Conservation (phyloP, 139 green algal genomes). For the Coelastrella sp. region DNA sequence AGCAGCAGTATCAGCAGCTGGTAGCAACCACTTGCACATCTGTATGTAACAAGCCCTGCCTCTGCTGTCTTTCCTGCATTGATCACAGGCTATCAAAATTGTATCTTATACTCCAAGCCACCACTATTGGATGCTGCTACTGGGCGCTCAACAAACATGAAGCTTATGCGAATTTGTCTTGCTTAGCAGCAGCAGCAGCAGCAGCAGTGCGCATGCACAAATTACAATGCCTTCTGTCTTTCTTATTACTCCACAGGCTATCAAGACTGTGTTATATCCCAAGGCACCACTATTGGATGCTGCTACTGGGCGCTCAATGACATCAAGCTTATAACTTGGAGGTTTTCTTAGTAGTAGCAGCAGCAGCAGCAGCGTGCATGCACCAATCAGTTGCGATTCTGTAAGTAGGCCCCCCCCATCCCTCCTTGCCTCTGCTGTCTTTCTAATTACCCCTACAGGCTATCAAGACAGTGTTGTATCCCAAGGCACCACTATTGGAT, state of each 20-base stretch:
- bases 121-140: conserved; percentile 80
- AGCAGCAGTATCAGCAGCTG: too few species aligned
- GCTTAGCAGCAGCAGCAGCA: too few species aligned
- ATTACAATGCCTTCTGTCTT: conserved; percentile 36
- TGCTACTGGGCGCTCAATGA: conserved; percentile 64
- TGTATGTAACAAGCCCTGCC: too few species aligned
- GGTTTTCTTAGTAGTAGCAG: too few species aligned
- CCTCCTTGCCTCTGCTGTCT: neutral
- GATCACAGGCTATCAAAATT: conserved; percentile 43
- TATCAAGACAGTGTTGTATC: conserved; percentile 80
- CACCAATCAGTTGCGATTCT: too few species aligned
- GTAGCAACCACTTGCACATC: too few species aligned
- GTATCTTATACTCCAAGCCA: conserved; percentile 86
- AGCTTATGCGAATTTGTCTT: too few species aligned
- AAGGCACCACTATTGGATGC: conserved; percentile 84
- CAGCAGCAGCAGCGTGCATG: conserved; percentile 4
- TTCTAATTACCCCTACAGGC: neutral
- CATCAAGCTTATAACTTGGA: too few species aligned
- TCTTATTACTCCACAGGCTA: neutral
- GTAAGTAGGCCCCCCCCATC: too few species aligned
- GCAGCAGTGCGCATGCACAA: neutral
- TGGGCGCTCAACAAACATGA: conserved; percentile 71
- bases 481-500: conserved; percentile 85
- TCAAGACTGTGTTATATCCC: conserved; percentile 81
- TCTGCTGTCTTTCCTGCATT: neutral